A percentile compares a stretch with the other conserved stretches of the same genome.
phyloP scores from a whole-genome alignment of 2,329 filamentous ascomycete species.

The Fusarium odoratissimum region DNA sequence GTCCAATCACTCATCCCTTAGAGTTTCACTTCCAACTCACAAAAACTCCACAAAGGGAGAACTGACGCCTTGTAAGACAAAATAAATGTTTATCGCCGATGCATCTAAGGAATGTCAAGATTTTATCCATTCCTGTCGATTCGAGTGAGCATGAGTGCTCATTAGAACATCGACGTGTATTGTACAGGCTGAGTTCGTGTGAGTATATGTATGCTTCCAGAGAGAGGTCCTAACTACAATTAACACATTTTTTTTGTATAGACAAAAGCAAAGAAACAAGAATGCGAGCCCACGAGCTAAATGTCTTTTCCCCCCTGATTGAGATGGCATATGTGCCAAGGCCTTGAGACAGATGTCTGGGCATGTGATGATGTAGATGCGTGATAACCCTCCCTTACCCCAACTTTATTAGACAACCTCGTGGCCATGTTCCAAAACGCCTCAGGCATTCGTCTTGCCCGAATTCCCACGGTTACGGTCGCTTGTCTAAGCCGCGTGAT shows the following conservation, averaged over 20 bases:
- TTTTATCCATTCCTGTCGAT: fast-evolving
- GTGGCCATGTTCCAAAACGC: background rate
- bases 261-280: no score
- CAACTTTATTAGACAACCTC: background rate
- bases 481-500: no score
- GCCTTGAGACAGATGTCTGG: background rate
- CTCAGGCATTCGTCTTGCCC: fast-evolving
- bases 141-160: fast-evolving
- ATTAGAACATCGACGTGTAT: fast-evolving
- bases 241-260: fast-evolving
- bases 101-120: background rate
- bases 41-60: background rate
- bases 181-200: background rate
- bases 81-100: background rate
- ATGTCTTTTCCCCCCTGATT: background rate
- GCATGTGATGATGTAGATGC: background rate
- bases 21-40: background rate
- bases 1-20: background rate
- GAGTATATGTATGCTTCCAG: fast-evolving
- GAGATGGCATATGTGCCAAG: background rate
- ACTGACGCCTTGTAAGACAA: background rate
- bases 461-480: fast-evolving
- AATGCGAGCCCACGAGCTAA: fast-evolving
- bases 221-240: fast-evolving
- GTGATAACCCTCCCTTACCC: background rate